Evolutionary conservation across 257 asterid species (phyloP), one percentile per base, ranked within the genome.

Genomic region (Paraleonurus japonicus): DNA sequence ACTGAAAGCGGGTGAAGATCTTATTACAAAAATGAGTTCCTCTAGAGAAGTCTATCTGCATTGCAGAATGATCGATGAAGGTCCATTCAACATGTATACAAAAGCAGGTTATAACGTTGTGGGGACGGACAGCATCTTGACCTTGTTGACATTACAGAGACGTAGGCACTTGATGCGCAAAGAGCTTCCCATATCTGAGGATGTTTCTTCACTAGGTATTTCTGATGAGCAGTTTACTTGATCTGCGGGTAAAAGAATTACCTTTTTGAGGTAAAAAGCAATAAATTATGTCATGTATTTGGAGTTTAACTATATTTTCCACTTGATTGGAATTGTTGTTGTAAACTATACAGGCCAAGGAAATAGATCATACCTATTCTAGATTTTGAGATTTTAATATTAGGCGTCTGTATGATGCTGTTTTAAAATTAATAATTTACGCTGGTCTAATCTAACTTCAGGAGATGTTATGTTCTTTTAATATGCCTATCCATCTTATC

Each of bases 121-220:
- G 9, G 80, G 87, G 85, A 92, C 99, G n/a, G 95, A 95, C 74
- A 92, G 79, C 84, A 71, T 88, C 71, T 78, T 92, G 82, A 80
- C 90, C 73, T 76, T 92, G 83, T 76, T 95, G 70, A 81, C 88
- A 12, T 81, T 95, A 71, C 99, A 95, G 79, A 84, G 97, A 69
- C 94, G 99, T 37, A 88, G 90, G 78, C 97, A 88, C 75, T 83
- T 95, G 76, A 92, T 92, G 99, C 75, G 89, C 75, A 95, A 95
- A 78, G 76, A 80, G 65, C 89, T 92, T 81, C 86, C 90, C 24
- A 71, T 43, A 15, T 73, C 82, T n/a, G 81, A 85, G 63, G 17
- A 63, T 72, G 80, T 66, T 71, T 75, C 83, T 54, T 81, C 67
- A 63, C 70, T 71, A 69, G 85, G 84, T 63, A 67, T 51, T 57